Evolutionary conservation across 306 rosid genomes (phyloP).

Genomic region (Geum urbanum): DNA sequence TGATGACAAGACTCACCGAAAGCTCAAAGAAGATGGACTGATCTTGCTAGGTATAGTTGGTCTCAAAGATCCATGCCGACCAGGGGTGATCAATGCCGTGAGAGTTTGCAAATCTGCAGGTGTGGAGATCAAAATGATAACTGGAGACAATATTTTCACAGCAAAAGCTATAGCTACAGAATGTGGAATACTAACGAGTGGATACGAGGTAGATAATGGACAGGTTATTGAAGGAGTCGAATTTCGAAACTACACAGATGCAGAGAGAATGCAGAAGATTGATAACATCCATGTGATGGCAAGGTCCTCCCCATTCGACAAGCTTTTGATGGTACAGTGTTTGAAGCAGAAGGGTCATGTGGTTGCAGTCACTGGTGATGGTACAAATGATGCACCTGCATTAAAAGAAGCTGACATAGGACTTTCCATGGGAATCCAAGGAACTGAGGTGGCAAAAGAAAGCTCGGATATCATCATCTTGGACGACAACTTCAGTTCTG

Average conservation of each 20-base stretch:
- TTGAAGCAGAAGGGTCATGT: slow-evolving; percentile 67
- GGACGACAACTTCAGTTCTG: slow-evolving; percentile 77
- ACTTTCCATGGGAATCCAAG: slow-evolving; percentile 90
- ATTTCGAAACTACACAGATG: slow-evolving; percentile 59
- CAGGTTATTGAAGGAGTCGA: slow-evolving; percentile 70
- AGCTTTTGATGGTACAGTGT: slow-evolving; percentile 79
- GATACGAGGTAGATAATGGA: slow-evolving; percentile 17
- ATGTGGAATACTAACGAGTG: slow-evolving; percentile 61
- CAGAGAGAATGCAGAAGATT: slow-evolving; percentile 65
- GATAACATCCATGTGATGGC: slow-evolving; percentile 74
- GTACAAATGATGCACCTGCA: slow-evolving; percentile 86
- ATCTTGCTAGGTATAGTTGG: slow-evolving; percentile 75
- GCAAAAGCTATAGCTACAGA: slow-evolving; percentile 85
- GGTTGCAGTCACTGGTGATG: slow-evolving; percentile 89
- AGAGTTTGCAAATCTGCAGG: slow-evolving; percentile 62
- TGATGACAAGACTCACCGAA: slow-evolving; percentile 19
- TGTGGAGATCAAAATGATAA: slow-evolving; percentile 76
- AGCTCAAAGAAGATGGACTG: slow-evolving; percentile 48
- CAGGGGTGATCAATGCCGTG: slow-evolving; percentile 54
- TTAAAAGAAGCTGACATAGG: slow-evolving; percentile 87
- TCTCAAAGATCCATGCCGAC: slow-evolving; percentile 81
- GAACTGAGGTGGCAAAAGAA: slow-evolving; percentile 91
- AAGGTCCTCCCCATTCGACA: slow-evolving; percentile 81
- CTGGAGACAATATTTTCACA: slow-evolving; percentile 86
- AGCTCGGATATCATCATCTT: slow-evolving; percentile 86